These are phyloP conservation scores for Penicillium sp. DNA, from an alignment of 2,329 filamentous ascomycete genomes.

Conservation along the genomic window DNA sequence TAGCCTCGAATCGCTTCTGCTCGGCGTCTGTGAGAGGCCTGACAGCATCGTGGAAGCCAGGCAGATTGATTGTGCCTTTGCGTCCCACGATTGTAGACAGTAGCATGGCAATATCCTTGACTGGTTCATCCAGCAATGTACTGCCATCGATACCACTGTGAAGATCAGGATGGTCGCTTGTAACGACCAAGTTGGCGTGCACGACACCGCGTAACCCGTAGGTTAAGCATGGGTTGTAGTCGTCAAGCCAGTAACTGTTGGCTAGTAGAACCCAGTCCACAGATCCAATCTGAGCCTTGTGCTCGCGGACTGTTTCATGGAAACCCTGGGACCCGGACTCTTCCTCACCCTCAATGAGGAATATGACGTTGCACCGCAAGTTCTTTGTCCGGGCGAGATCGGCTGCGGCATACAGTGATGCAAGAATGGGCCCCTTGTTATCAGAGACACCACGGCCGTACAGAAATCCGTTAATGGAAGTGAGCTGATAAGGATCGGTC, in stretches of 20 bases:
- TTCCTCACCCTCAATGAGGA: constrained; percentile 93
- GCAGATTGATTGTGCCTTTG: constrained; percentile 72
- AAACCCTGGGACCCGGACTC: constrained; percentile 90
- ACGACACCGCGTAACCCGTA: constrained; percentile 90
- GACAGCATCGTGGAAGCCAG: constrained; percentile 79
- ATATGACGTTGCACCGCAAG: constrained; percentile 79
- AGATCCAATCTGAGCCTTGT: constrained; percentile 76
- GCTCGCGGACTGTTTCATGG: constrained; percentile 65
- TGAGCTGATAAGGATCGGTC: constrained; percentile 79
- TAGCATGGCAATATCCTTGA: constrained; percentile 80
- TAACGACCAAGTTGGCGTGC: constrained; percentile 80
- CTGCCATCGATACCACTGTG: constrained; percentile 97
- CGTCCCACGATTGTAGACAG: constrained; percentile 72
- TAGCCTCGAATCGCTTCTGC: constrained; percentile 71
- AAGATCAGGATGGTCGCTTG: constrained; percentile 76
- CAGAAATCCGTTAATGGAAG: constrained; percentile 80
- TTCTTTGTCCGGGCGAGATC: constrained; percentile 77
- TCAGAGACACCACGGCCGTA: constrained; percentile 95
- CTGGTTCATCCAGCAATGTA: constrained; percentile 75
- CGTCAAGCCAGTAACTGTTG: constrained; percentile 98
- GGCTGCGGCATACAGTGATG: constrained; percentile 84
- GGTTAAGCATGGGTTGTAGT: constrained; percentile 87
- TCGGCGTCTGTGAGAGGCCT: constrained; percentile 66
- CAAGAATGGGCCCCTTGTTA: constrained; percentile 93
- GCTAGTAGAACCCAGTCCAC: constrained; percentile 91